Evolutionary conservation across 116 monocot species (phyloP).

Genomic region (Trichopus zeylanicus): DNA sequence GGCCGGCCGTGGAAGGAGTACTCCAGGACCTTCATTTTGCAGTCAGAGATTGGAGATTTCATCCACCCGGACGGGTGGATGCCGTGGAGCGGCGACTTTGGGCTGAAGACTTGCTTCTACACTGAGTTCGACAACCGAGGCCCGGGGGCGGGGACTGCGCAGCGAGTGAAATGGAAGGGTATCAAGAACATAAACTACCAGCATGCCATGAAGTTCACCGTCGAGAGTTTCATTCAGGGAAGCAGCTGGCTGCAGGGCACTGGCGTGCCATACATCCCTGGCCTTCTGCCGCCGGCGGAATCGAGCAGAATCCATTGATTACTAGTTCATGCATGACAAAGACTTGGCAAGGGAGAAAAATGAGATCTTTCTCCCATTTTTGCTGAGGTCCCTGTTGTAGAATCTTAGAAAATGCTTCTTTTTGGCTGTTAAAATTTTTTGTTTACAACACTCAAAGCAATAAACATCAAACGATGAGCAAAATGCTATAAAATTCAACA

Average conservation of each 20-base stretch:
- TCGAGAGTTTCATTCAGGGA: slow-evolving; percentile 31
- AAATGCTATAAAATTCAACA: too few relatives aligned
- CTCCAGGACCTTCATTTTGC: slow-evolving; percentile 40
- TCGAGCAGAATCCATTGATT: slow-evolving; percentile 15
- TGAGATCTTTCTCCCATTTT: too few relatives aligned
- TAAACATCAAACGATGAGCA: too few relatives aligned
- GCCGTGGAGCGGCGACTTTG: slow-evolving; percentile 30
- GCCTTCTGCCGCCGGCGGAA: slow-evolving; percentile 21
- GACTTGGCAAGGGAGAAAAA: too few relatives aligned
- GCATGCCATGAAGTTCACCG: slow-evolving; percentile 30
- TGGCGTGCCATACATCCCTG: slow-evolving; percentile 37
- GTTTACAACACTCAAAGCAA: too few relatives aligned
- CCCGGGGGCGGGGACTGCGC: slow-evolving; percentile 21
- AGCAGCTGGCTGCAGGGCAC: slow-evolving; percentile 21
- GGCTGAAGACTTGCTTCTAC: slow-evolving; percentile 31
- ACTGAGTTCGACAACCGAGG: slow-evolving; percentile 48
- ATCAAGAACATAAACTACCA: slow-evolving; percentile 18
- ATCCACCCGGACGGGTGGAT: slow-evolving; percentile 38
- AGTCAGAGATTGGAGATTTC: slow-evolving; percentile 32
- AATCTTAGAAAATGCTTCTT: too few relatives aligned
- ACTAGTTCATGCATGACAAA: neutral
- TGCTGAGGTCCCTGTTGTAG: too few relatives aligned
- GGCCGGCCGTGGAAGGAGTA: slow-evolving; percentile 54
- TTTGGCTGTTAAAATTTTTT: too few relatives aligned
- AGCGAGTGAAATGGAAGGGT: slow-evolving; percentile 44